Evolutionary conservation across 768 basidiomycete species (phyloP).

Genomic region (Brasilioporus rufonigricans): DNA sequence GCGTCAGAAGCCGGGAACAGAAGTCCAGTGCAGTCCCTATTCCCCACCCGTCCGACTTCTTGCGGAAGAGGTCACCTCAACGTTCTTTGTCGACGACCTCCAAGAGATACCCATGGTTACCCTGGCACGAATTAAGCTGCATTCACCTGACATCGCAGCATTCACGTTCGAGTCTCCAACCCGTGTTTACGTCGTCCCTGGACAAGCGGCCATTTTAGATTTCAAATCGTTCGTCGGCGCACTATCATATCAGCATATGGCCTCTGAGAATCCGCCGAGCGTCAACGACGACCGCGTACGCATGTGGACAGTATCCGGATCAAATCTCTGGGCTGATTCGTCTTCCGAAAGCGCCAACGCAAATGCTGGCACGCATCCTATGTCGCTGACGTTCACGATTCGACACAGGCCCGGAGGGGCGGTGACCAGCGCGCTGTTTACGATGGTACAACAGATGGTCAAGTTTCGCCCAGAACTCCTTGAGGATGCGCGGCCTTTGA

Average conservation of each 20-base stretch:
- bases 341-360: background rate
- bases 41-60: slow-evolving; percentile 59
- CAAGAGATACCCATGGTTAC: slow-evolving; percentile 17
- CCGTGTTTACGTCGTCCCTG: slow-evolving; percentile 37
- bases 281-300: slow-evolving; percentile 65
- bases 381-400: slow-evolving; percentile 49
- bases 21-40: slow-evolving; percentile 45
- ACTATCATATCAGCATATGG: slow-evolving; percentile 53
- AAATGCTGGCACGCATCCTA: background rate
- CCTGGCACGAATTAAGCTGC: slow-evolving; percentile 41
- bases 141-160: slow-evolving; percentile 49
- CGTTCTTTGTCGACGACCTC: slow-evolving; percentile 29
- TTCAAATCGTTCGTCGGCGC: slow-evolving; percentile 50
- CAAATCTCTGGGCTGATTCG: slow-evolving; percentile 16
- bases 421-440: slow-evolving; percentile 54
- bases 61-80: slow-evolving; percentile 42
- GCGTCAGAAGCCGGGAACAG: slow-evolving; percentile 40
- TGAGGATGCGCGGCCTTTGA: slow-evolving; percentile 37
- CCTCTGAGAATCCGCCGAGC: slow-evolving; percentile 42
- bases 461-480: slow-evolving; percentile 41
- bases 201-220: slow-evolving; percentile 57
- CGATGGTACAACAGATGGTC: slow-evolving; percentile 42
- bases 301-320: slow-evolving; percentile 59
- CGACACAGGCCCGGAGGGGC: slow-evolving; percentile 53
- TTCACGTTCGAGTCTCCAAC: slow-evolving; percentile 47